Evolutionary conservation across 129 eudicot species (phyloP), one percentile per base, ranked within the genome.

Genomic region (Rutidosis leptorrhynchoides): DNA sequence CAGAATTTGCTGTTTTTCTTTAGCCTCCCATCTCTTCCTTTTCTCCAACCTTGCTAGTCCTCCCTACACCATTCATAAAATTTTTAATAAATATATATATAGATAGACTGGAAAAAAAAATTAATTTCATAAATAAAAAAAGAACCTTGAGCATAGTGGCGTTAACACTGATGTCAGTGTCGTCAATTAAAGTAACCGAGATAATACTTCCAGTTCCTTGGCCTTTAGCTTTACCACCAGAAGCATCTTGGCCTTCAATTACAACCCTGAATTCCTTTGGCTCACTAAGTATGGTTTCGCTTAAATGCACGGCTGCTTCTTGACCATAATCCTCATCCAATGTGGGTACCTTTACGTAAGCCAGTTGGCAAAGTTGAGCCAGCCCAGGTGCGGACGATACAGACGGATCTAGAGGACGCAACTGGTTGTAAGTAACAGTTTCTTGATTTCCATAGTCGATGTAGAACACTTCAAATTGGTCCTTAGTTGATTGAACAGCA

Each of bases 391-490:
- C 84, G 27, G 95, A 72, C 2, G 89, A 79, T 27, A 86, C 85
- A 0, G 97, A 84, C 59, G 97, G 58, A 49, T 87, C 95, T 49
- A 89, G 56, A 40, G 93, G 97, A 28, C 95, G 90, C 72, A 94
- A 28, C 67, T 85, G 95, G 70, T 69, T 84, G 82, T 80, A 89
- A 15, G 85, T 54, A 33, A 85, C 90, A 3, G 64, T 64, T 78
- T 94, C 99, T 84, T 89, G 97, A 58, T 94, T 94, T 19, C 99
- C 99, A 42, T 86, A 94, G 54, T 94, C 99, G 12, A 94, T 75
- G 72, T 94, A 94, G 49, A 94, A 94, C 74, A 94, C 99, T 67
- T 94, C 99, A 59, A 86, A 94, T 60, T 69, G 72, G 79, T 86
- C 93, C 23, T 84, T 86, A 19, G 82, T 52, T 21, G 99, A 80